These are phyloP conservation scores for Kurtzmaniella cleridarum DNA, from an alignment of 805 yeast genomes.

Conservation along the genomic window DNA sequence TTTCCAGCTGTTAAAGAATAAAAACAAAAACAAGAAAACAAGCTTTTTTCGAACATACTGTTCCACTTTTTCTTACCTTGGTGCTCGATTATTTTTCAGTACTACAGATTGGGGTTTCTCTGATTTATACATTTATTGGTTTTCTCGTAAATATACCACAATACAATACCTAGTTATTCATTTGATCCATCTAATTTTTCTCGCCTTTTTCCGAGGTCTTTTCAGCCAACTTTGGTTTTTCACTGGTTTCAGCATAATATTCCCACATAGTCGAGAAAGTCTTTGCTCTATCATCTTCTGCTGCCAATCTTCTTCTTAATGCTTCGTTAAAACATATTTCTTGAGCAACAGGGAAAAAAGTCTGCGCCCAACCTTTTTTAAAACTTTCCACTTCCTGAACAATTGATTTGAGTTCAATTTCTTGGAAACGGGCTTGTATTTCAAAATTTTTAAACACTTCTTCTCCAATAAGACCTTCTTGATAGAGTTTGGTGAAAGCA, in stretches of 20 bases:
- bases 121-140: background rate
- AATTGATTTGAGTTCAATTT: slow-evolving; percentile 72
- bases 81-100: too few relatives aligned
- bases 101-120: background rate
- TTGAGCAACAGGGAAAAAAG: slow-evolving; percentile 71
- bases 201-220: slow-evolving; percentile 3
- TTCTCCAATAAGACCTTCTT: slow-evolving; percentile 88
- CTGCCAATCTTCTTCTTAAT: slow-evolving; percentile 62
- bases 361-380: slow-evolving; percentile 77
- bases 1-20: too few relatives aligned
- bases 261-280: slow-evolving; percentile 34
- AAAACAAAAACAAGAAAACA: too few relatives aligned
- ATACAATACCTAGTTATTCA: slow-evolving; percentile 1
- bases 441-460: slow-evolving; percentile 77
- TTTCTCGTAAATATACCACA: too few relatives aligned
- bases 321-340: slow-evolving; percentile 94
- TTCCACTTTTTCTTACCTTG: too few relatives aligned
- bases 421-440: slow-evolving; percentile 72
- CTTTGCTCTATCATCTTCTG: slow-evolving; percentile 37
- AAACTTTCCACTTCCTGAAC: slow-evolving; percentile 67
- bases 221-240: slow-evolving; percentile 4
- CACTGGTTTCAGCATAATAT: slow-evolving; percentile 15
- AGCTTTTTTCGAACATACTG: too few relatives aligned
- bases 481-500: slow-evolving; percentile 65
- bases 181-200: slow-evolving; percentile 1